These are phyloP conservation scores for Pseudohalonectria lignicola DNA, from an alignment of 2,329 filamentous ascomycete genomes.

Conservation along the genomic window DNA sequence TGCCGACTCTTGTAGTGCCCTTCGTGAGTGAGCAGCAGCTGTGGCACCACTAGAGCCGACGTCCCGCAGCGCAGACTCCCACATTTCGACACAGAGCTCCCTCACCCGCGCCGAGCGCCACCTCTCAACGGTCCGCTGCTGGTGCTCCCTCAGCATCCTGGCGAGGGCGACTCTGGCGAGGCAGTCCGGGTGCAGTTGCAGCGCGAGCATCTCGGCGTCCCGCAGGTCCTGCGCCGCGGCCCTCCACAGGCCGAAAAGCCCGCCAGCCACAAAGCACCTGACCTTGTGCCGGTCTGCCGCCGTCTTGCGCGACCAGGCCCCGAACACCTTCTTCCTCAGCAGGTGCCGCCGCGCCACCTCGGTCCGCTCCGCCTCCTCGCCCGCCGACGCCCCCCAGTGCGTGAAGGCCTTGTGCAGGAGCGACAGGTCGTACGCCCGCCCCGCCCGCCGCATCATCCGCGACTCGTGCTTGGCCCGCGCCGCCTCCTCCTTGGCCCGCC, in stretches of 20 bases:
- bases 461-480: slow-evolving; percentile 8
- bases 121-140: background rate
- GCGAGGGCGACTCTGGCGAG: background rate
- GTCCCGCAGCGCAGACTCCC: background rate
- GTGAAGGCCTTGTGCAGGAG: slow-evolving; percentile 53
- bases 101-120: background rate
- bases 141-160: background rate
- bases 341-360: slow-evolving; percentile 60
- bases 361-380: slow-evolving; percentile 54
- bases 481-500: background rate
- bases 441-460: slow-evolving; percentile 45
- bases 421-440: slow-evolving; percentile 53
- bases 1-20: too few species aligned
- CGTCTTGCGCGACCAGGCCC: slow-evolving; percentile 57
- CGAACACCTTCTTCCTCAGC: slow-evolving; percentile 56
- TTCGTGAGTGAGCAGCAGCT: too few species aligned
- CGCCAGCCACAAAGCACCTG: slow-evolving; percentile 16
- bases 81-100: background rate
- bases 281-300: slow-evolving; percentile 45
- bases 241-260: too few species aligned
- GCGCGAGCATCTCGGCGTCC: background rate
- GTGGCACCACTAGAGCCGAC: too few species aligned
- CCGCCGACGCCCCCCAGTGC: slow-evolving; percentile 57
- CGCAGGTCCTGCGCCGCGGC: background rate
- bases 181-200: background rate